phyloP scores from a whole-genome alignment of 2,329 filamentous ascomycete genomes.

The Pyrenophora teres region DNA sequence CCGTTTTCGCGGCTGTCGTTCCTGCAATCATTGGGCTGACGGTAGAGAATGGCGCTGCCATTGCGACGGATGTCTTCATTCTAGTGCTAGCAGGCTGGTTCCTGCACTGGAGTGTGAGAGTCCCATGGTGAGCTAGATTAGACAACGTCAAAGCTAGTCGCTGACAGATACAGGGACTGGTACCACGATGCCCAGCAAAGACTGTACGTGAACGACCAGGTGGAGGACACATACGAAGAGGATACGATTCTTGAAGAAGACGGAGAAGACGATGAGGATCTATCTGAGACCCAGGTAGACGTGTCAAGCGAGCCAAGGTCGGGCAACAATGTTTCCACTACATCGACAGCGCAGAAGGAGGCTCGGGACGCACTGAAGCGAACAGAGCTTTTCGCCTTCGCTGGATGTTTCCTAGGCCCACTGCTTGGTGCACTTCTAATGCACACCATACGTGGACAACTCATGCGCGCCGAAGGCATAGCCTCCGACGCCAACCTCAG shows the following conservation, averaged over 20 bases:
- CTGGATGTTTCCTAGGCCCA: constrained; percentile 79
- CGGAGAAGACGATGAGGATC: constrained; percentile 24
- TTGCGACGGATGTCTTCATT: constrained; percentile 84
- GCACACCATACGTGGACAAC: constrained; percentile 77
- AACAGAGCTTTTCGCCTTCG: constrained; percentile 75
- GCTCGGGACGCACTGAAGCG: constrained; percentile 69
- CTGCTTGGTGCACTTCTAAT: constrained; percentile 80
- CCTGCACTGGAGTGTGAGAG: constrained; percentile 86
- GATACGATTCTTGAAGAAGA: constrained; percentile 40
- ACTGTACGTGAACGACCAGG: constrained; percentile 35
- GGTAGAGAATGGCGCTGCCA: constrained; percentile 80
- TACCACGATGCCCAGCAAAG: constrained; percentile 55
- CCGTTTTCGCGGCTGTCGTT: constrained; percentile 80
- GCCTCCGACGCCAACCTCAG: constrained; percentile 92
- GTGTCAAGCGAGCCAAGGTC: constrained; percentile 14
- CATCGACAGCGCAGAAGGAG: constrained; percentile 33
- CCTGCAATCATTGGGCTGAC: constrained; percentile 84
- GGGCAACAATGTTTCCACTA: constrained; percentile 1
- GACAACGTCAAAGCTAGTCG: not conserved
- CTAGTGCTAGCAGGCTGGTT: constrained; percentile 81
- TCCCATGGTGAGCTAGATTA: constrained; percentile 71
- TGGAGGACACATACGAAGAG: constrained; percentile 22
- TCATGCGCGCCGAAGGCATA: constrained; percentile 83
- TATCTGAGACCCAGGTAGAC: constrained; percentile 17
- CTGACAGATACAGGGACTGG: constrained; percentile 52